phyloP scores from a whole-genome alignment of 345 rosid species.

The Microthlaspi erraticum region DNA sequence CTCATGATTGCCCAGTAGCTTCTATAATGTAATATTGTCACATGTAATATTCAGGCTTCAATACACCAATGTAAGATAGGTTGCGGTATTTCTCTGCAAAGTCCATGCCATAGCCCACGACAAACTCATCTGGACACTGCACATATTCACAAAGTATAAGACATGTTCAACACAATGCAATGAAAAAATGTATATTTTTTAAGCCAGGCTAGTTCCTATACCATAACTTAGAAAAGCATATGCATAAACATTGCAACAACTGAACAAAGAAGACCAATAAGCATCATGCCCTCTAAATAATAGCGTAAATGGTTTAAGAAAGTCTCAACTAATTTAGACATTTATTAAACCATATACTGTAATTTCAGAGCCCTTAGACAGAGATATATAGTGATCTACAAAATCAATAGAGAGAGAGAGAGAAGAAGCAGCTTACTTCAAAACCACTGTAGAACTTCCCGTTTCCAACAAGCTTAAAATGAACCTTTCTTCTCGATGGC shows the following conservation, averaged over 20 bases:
- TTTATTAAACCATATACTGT: neutral
- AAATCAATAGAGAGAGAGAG: neutral
- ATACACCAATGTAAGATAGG: slow-evolving; percentile 81
- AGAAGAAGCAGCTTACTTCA: slow-evolving; percentile 53
- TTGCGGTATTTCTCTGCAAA: slow-evolving; percentile 86
- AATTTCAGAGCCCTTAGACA: neutral
- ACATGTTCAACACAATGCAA: slow-evolving; percentile 9
- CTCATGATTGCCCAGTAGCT: slow-evolving; percentile 16
- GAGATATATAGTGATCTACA: neutral
- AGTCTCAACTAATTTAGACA: neutral
- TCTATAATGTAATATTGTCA: slow-evolving; percentile 32
- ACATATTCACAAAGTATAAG: slow-evolving; percentile 26
- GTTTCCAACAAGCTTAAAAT: slow-evolving; percentile 64
- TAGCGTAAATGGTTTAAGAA: neutral
- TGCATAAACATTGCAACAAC: slow-evolving; percentile 2
- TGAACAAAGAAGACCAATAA: neutral
- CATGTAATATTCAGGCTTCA: slow-evolving; percentile 74
- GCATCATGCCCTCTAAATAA: neutral
- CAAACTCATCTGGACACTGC: slow-evolving; percentile 90
- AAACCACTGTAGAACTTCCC: slow-evolving; percentile 88
- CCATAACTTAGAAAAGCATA: neutral
- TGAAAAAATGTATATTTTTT: neutral
- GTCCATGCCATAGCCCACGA: slow-evolving; percentile 96
- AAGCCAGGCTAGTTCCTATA: slow-evolving; percentile 4
- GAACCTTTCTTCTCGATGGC: slow-evolving; percentile 69